These are phyloP conservation scores for Aaosphaeria pasadenensis DNA, from an alignment of 2,329 filamentous ascomycete species.

Conservation along the genomic window DNA sequence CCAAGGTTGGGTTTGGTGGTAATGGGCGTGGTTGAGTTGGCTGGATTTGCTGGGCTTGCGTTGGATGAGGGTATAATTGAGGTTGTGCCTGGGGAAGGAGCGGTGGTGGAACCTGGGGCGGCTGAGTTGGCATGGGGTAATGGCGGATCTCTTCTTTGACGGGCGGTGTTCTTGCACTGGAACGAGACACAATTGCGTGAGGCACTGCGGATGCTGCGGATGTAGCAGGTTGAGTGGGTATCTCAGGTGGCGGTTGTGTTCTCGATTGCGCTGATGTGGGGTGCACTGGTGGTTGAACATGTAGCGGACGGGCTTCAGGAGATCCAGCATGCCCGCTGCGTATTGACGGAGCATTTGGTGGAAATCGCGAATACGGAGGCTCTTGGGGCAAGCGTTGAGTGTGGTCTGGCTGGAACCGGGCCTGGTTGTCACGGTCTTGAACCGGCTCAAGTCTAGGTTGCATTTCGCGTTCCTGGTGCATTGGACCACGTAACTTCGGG, in stretches of 20 bases:
- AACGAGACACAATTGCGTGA: conserved; percentile 20
- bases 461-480: conserved; percentile 26
- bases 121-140: conserved; percentile 11
- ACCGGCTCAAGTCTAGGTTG: conserved; percentile 20
- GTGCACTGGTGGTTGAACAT: conserved; percentile 27
- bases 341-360: conserved; percentile 19
- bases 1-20: conserved; percentile 7
- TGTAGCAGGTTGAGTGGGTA: conserved; percentile 13
- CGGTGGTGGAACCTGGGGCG: conserved; percentile 6
- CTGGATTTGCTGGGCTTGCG: conserved; percentile 8
- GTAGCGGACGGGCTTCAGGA: conserved; percentile 27
- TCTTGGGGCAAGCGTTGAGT: conserved; percentile 31
- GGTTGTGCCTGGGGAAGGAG: not conserved
- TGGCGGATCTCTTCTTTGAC: conserved; percentile 34
- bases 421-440: conserved; percentile 28
- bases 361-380: conserved; percentile 18
- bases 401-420: conserved; percentile 20
- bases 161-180: conserved; percentile 25
- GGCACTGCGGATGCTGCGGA: conserved; percentile 18
- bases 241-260: conserved; percentile 18
- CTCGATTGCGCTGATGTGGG: conserved; percentile 21
- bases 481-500: conserved; percentile 18
- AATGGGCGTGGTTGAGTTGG: conserved; percentile 4
- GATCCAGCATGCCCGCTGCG: conserved; percentile 25
- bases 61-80: conserved; percentile 10